Evolutionary conservation across 345 rosid genomes (phyloP), one percentile per base, ranked within the genome.

Genomic region (Citrus reticulata): DNA sequence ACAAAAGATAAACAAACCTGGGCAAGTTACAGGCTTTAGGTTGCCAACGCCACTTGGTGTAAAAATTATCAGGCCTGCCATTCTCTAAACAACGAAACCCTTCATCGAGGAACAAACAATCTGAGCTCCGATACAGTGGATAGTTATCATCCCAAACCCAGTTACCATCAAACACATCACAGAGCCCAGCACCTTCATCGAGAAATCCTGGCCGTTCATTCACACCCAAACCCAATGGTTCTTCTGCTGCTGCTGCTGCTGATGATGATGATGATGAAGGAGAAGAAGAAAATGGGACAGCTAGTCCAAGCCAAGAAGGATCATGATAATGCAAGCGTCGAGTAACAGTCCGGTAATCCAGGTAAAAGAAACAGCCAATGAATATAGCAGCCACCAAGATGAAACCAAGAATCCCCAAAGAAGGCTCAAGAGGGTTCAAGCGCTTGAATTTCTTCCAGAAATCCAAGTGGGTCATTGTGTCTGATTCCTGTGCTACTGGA

Each of bases 31-130:
- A 92, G 24, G 68, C 82, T 29, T 79, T 83, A 63, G 96, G 93
- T 67, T 89, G 96, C 96, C 96, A 92, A 29, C 96, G 90, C 96
- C 93, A 92, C 83, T 92, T 90, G 74, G 92, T 89, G 86, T 73
- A 90, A 83, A 81, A 92, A 83, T 76, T 78, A 81, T 92, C 95
- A 49, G 91, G 93, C 82, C 95, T 83, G 5, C 95, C 92, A 84
- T 88, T 92, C 82, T 92, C 93, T 22, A 81, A 75, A 71, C 95
- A 92, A 75, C 93, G 87, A 79, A 92, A 91, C 59, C 92, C 93
- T 54, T 5, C 29, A 81, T 92, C 95, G 0, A 85, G 32, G 76
- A 85, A 88, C 34, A 78, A 81, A 58, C 95, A 92, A 78, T 89
- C 85, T 69, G 78, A 82, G 77, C 92, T 92, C 65, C 85, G 84